These are phyloP conservation scores for Erythrophleum ivorense DNA, from an alignment of 331 rosid species.

Conservation along the genomic window DNA sequence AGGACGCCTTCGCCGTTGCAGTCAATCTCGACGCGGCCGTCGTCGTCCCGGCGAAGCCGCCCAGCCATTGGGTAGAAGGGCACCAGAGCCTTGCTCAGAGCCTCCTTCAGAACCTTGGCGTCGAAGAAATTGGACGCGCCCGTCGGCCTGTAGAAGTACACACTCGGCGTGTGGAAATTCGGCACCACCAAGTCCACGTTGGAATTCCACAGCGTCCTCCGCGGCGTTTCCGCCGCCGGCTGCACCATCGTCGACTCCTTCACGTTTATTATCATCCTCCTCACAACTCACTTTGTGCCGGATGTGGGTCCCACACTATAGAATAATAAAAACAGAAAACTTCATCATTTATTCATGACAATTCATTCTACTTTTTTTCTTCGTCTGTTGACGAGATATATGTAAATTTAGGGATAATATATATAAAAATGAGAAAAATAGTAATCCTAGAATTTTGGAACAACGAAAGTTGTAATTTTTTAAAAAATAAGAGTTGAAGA, in stretches of 20 bases:
- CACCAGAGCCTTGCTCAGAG: constrained; percentile 49
- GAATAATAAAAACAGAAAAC: neutral
- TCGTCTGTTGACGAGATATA: neutral
- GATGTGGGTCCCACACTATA: constrained; percentile 22
- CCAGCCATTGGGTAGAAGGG: constrained; percentile 57
- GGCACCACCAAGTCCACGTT: constrained; percentile 57
- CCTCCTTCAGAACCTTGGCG: constrained; percentile 41
- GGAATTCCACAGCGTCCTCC: constrained; percentile 53
- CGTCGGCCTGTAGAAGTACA: constrained; percentile 45
- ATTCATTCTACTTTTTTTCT: neutral
- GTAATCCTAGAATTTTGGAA: neutral
- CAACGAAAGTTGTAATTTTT: neutral
- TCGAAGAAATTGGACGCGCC: constrained; percentile 42
- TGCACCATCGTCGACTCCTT: constrained; percentile 63
- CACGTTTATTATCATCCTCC: constrained; percentile 48
- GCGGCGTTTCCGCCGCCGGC: constrained; percentile 60
- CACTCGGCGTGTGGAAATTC: constrained; percentile 55
- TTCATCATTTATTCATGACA: neutral
- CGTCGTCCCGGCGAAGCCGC: constrained; percentile 53
- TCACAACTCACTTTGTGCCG: neutral
- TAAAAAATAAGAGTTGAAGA: neutral
- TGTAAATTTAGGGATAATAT: too few species aligned
- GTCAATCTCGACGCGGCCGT: constrained; percentile 50
- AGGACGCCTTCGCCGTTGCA: constrained; percentile 62
- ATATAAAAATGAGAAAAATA: too few species aligned